Evolutionary conservation across 139 green algal species (phyloP).

Genomic region (Volvox africanus): DNA sequence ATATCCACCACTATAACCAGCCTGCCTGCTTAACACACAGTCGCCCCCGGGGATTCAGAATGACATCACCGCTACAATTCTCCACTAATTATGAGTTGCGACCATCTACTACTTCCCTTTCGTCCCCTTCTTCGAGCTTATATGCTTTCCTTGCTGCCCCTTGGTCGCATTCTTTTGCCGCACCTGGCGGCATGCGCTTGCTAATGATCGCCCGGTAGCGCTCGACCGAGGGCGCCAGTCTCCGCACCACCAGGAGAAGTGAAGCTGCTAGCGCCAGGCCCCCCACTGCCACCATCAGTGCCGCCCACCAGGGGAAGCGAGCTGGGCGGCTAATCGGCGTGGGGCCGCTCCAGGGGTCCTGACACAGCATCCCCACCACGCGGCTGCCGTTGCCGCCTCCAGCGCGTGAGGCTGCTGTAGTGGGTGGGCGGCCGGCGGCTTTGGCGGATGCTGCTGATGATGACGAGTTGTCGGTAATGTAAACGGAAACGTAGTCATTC

Average conservation of each 20-base stretch:
- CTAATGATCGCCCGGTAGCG: background rate
- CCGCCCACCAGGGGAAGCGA: conserved; percentile 14
- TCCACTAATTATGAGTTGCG: no score
- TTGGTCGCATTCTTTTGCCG: background rate
- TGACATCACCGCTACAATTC: no score
- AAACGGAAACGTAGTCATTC: background rate
- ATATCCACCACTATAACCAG: no score
- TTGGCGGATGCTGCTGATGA: background rate
- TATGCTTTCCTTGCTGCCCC: no score
- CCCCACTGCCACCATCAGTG: background rate
- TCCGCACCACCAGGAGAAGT: background rate
- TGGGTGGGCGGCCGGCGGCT: background rate
- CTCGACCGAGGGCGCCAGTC: conserved; percentile 4
- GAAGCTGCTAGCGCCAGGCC: background rate
- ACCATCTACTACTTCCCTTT: no score
- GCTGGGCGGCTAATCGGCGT: background rate
- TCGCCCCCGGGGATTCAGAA: no score
- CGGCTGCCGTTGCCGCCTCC: no score
- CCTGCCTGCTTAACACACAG: no score
- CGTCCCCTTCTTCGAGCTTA: no score
- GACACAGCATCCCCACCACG: conserved; percentile 9
- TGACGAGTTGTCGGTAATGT: background rate
- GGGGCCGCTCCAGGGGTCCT: background rate
- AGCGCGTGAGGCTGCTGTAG: background rate
- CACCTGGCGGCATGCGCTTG: conserved; percentile 34